These are phyloP conservation scores for Aspergillus versicolor DNA, from an alignment of 2,329 filamentous ascomycete species.

Conservation along the genomic window DNA sequence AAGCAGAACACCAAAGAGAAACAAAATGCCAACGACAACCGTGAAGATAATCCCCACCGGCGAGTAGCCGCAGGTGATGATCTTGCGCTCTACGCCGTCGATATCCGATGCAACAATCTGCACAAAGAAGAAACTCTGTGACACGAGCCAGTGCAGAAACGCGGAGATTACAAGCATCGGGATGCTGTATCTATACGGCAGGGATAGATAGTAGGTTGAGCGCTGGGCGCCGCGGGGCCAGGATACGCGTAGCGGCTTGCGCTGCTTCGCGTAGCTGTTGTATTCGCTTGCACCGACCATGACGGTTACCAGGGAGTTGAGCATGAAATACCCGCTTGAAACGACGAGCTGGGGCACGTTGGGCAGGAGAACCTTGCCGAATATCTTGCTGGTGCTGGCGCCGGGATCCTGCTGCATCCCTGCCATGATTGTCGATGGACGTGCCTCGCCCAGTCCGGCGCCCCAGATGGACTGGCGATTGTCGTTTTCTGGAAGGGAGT, in stretches of 20 bases:
- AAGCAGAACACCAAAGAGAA: not conserved
- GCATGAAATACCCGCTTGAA: slow-evolving; percentile 32
- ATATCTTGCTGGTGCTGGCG: not conserved
- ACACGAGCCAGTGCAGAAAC: slow-evolving; percentile 49
- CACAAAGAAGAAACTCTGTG: slow-evolving; percentile 42
- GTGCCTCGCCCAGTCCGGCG: not conserved
- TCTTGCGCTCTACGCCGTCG: not conserved
- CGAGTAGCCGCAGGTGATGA: slow-evolving; percentile 1
- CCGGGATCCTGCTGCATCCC: not conserved
- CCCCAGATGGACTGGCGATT: not conserved
- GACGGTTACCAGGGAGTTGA: slow-evolving; percentile 39
- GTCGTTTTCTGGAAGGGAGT: no score
- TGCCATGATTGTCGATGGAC: not conserved
- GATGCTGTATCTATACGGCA: slow-evolving; percentile 45
- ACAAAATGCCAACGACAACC: not conserved
- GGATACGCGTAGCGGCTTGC: slow-evolving; percentile 46
- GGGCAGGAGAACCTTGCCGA: slow-evolving; percentile 23
- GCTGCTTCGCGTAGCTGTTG: slow-evolving; percentile 34
- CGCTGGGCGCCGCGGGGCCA: slow-evolving; percentile 42
- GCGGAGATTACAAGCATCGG: slow-evolving; percentile 36
- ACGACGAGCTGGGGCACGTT: slow-evolving; percentile 35
- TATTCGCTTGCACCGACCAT: slow-evolving; percentile 52
- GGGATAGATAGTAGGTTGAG: slow-evolving; percentile 44
- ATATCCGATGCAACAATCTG: not conserved
- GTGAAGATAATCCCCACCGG: slow-evolving; percentile 3